Percentiles rank a stretch among this genome's conserved stretches.
Conservation (phyloP, 1,284 basidiomycete genomes). For the Boletus semigastroideus region DNA sequence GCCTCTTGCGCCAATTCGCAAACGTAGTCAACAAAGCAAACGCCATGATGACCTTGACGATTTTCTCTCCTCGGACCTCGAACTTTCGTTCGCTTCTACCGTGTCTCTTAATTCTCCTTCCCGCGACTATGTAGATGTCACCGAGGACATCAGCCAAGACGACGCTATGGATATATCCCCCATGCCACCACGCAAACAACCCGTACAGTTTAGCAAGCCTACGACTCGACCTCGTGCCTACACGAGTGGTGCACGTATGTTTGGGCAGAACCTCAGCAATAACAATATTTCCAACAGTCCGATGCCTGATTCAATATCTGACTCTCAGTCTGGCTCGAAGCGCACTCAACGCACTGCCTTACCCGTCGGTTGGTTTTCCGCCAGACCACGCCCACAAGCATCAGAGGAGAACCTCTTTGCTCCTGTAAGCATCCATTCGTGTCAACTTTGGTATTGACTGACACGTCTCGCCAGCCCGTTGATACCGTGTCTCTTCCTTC, state of each 20-base stretch:
- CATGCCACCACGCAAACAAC: constrained; percentile 40
- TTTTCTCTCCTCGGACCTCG: constrained; percentile 69
- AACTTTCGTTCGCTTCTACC: constrained; percentile 76
- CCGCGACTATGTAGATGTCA: constrained; percentile 42
- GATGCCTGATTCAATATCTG: constrained; percentile 35
- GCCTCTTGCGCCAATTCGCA: constrained; percentile 50
- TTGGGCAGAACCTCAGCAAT: constrained; percentile 72
- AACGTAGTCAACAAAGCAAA: constrained; percentile 42
- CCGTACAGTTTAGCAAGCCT: constrained; percentile 29
- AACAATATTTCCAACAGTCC: constrained; percentile 21
- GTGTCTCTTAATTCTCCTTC: constrained; percentile 75
- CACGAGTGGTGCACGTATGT: constrained; percentile 61
- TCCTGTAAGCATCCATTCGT: constrained; percentile 30
- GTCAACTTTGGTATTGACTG: background rate
- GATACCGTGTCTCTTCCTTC: constrained; percentile 39
- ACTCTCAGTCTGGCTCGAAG: constrained; percentile 46
- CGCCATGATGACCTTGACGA: constrained; percentile 57
- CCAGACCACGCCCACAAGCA: constrained; percentile 23
- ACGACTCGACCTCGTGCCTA: constrained; percentile 54
- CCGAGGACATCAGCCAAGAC: constrained; percentile 46
- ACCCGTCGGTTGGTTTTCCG: constrained; percentile 60
- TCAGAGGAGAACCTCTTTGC: constrained; percentile 31
- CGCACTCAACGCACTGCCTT: constrained; percentile 57
- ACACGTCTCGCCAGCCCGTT: constrained; percentile 33
- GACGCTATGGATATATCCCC: constrained; percentile 82